phyloP scores from a whole-genome alignment of 1,284 basidiomycete genomes.

The Microbotryum lychnidis-dioicae region DNA sequence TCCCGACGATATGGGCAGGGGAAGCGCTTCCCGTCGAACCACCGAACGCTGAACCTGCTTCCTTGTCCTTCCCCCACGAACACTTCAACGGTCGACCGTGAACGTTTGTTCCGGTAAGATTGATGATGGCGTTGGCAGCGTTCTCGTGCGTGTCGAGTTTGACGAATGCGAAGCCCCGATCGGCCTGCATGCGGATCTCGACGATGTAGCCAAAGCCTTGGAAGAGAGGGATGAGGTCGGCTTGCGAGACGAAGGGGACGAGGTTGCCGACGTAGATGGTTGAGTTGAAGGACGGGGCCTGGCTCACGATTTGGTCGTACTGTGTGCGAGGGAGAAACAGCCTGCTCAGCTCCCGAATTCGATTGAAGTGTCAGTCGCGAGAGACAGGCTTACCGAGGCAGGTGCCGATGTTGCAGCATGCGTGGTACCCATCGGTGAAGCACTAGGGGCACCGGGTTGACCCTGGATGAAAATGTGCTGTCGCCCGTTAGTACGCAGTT shows the following conservation, averaged over 20 bases:
- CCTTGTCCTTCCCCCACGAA: constrained; percentile 87
- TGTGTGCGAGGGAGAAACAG: constrained; percentile 45
- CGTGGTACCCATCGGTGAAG: too few species aligned
- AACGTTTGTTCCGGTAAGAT: constrained; percentile 87
- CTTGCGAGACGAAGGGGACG: constrained; percentile 88
- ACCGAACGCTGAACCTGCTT: not conserved
- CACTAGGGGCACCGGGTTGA: too few species aligned
- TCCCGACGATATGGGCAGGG: not conserved
- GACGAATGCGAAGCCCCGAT: constrained; percentile 96
- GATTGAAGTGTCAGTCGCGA: not conserved
- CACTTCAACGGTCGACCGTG: constrained; percentile 94
- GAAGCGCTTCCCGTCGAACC: not conserved
- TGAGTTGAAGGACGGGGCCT: constrained; percentile 82
- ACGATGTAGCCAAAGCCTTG: constrained; percentile 94
- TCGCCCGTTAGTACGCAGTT: too few species aligned
- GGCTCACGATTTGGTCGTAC: constrained; percentile 77
- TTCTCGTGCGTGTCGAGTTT: constrained; percentile 97
- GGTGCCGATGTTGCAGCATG: not conserved
- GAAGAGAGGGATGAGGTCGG: constrained; percentile 92
- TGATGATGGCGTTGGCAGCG: constrained; percentile 92
- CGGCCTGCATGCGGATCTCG: constrained; percentile 96
- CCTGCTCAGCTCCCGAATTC: constrained; percentile 6
- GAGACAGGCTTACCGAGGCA: constrained; percentile 5
- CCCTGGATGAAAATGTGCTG: too few species aligned
- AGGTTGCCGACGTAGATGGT: constrained; percentile 98